These are phyloP conservation scores for Hemisphaericaspora xylanilytica DNA, from an alignment of 1,139 yeast species.

Conservation along the genomic window DNA sequence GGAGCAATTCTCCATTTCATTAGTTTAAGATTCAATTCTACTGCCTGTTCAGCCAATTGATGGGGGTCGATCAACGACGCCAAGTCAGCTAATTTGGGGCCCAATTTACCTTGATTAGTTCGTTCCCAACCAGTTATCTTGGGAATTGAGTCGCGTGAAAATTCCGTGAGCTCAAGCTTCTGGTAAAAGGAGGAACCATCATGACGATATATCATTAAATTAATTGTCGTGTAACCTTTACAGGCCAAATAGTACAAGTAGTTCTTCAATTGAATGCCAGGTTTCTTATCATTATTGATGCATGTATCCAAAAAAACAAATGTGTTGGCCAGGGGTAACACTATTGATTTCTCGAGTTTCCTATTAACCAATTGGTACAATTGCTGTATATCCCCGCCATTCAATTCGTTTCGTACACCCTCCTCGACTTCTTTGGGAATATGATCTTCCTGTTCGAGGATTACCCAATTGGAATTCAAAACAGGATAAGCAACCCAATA, in stretches of 20 bases:
- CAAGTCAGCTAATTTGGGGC: constrained; percentile 80
- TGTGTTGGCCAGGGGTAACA: constrained; percentile 7
- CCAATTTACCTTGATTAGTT: constrained; percentile 65
- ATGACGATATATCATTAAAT: constrained; percentile 33
- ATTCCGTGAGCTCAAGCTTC: constrained; percentile 15
- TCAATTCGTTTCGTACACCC: constrained; percentile 4
- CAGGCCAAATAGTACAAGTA: constrained; percentile 54
- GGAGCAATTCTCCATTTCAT: constrained; percentile 99
- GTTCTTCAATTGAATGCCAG: constrained; percentile 68
- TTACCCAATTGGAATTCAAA: constrained; percentile 46
- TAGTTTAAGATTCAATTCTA: constrained; percentile 80
- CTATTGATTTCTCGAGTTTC: constrained; percentile 6
- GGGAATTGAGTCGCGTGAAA: constrained; percentile 15
- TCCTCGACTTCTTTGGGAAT: constrained; percentile 7
- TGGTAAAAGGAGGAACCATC: constrained; percentile 28
- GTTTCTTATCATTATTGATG: constrained; percentile 36
- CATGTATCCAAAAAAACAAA: constrained; percentile 67
- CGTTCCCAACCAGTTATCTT: constrained; percentile 88
- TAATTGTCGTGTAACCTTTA: constrained; percentile 35
- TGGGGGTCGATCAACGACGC: constrained; percentile 78
- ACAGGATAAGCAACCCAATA: constrained; percentile 86
- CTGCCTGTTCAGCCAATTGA: constrained; percentile 85
- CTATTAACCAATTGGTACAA: constrained; percentile 16
- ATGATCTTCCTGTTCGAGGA: constrained; percentile 9
- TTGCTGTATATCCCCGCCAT: constrained; percentile 8